Evolutionary conservation across 2,329 filamentous ascomycete genomes (phyloP), one percentile per base, ranked within the genome.

Genomic region (Blastomyces silverae): DNA sequence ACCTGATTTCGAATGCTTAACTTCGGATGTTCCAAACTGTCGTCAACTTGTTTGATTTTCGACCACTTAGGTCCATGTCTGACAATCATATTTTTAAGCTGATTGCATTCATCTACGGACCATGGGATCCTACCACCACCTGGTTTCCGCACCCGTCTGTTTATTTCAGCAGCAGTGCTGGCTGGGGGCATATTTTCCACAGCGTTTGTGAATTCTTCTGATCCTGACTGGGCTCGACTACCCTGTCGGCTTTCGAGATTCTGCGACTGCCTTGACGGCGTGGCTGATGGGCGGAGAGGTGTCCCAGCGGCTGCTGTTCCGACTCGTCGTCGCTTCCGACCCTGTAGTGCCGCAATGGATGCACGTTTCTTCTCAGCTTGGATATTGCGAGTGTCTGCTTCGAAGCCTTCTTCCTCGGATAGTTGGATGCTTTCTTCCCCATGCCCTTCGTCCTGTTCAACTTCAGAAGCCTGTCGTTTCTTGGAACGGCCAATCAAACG

Each of bases 11-110:
- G 77, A 1, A 69, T 66, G 3, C 63, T 64, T 22, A 83, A 70
- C 53, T 73, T 61, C 2, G 72, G 72, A 13, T 73, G 70, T 44
- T 73, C 73, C 60, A 74, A 58, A 62, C 69, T 48, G 2, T 69
- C 66, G 39, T 77, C 77, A 48, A 31, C 15, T 39, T 71, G 69
- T 28, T 73, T 69, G 57, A 89, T 83, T 0, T 62, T 34, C 1
- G 82, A 67, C 77, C 83, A 89, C 11, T 71, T 72, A 5, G 73
- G 75, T 0, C 82, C 82, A 57, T 77, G 71, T 11, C 76, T 67
- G 1, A 68, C 77, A 66, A 89, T 82, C 34, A 83, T 75, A 0
- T 79, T 68, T 3, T 83, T 74, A 1, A 89, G 74, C 4, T 77
- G 76, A 1, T 73, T 65, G 20, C 78, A 71, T 69, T 83, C 81